A percentile compares a stretch with the other conserved stretches of the same genome.
Conservation (phyloP, 2,329 filamentous ascomycete species). For the Plectosphaerella plurivora region DNA sequence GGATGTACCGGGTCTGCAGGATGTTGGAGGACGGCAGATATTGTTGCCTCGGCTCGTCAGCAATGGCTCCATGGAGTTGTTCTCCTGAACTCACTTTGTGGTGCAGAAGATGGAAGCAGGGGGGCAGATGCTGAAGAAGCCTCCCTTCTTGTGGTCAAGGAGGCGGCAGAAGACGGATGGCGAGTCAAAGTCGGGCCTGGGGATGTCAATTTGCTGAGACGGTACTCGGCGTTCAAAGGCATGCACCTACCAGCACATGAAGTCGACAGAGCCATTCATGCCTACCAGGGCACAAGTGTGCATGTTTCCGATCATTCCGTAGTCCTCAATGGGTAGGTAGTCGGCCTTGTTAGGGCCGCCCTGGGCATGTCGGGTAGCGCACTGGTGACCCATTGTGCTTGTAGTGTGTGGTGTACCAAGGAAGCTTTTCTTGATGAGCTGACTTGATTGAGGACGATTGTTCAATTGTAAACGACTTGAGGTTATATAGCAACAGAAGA, state of each 20-base stretch:
- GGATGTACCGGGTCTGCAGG: constrained; percentile 71
- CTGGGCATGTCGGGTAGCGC: constrained; percentile 20
- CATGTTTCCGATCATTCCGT: constrained; percentile 79
- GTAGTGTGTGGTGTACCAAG: neutral
- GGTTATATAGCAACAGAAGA: constrained; percentile 1
- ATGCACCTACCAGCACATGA: constrained; percentile 65
- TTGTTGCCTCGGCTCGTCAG: constrained; percentile 43
- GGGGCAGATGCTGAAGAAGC: constrained; percentile 65
- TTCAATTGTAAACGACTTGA: constrained; percentile 1
- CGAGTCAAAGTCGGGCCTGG: constrained; percentile 73
- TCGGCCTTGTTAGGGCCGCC: constrained; percentile 30
- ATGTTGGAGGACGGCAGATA: constrained; percentile 74
- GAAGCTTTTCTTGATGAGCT: too few species aligned
- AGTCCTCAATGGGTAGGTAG: constrained; percentile 66
- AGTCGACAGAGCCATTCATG: constrained; percentile 70
- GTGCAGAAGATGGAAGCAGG: constrained; percentile 49
- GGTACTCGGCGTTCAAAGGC: neutral
- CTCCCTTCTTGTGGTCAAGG: constrained; percentile 70
- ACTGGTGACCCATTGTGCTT: constrained; percentile 25
- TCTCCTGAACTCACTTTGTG: constrained; percentile 44
- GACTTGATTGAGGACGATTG: constrained; percentile 8
- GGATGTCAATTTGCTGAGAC: constrained; percentile 1
- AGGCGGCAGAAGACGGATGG: constrained; percentile 71
- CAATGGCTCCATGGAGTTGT: too few species aligned
- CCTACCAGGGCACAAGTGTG: constrained; percentile 71